These are phyloP conservation scores for Chaetoceros tenuissimus DNA, from an alignment of 108 stramenopile species.

Conservation along the genomic window DNA sequence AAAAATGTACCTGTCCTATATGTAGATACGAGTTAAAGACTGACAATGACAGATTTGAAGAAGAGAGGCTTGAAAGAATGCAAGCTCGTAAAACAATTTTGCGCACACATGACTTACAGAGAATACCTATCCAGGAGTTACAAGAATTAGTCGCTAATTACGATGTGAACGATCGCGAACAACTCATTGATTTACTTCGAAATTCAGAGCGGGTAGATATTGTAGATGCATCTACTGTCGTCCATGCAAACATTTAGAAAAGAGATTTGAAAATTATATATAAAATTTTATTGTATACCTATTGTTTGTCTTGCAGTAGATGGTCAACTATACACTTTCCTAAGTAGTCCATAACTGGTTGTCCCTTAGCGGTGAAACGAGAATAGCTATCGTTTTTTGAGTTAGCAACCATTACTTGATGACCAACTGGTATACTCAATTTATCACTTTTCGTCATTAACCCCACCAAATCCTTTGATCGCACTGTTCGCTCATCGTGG, in stretches of 20 bases:
- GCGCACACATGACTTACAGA: constrained; percentile 21
- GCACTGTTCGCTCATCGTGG: neutral
- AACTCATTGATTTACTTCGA: neutral
- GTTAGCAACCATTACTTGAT: constrained; percentile 83
- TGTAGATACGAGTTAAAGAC: constrained; percentile 50
- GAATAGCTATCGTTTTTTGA: constrained; percentile 46
- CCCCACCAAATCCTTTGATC: neutral
- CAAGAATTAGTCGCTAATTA: constrained; percentile 4
- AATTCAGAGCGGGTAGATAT: neutral
- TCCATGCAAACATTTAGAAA: no score
- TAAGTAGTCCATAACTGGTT: constrained; percentile 70
- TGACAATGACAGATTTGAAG: constrained; percentile 35
- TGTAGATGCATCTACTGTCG: neutral
- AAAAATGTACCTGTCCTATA: constrained; percentile 38
- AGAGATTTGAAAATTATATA: neutral
- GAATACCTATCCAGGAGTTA: constrained; percentile 21
- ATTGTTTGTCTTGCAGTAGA: constrained; percentile 18
- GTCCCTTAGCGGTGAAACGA: constrained; percentile 58
- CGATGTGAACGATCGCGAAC: neutral
- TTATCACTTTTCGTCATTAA: constrained; percentile 11
- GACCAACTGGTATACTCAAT: constrained; percentile 57
- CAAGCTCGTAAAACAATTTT: constrained; percentile 21
- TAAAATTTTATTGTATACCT: neutral
- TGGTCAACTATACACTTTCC: constrained; percentile 53
- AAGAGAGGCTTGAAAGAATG: constrained; percentile 21